Base-by-base conservation (phyloP, 495 filamentous ascomycete genomes). In the Lepidopterella palustris region DNA sequence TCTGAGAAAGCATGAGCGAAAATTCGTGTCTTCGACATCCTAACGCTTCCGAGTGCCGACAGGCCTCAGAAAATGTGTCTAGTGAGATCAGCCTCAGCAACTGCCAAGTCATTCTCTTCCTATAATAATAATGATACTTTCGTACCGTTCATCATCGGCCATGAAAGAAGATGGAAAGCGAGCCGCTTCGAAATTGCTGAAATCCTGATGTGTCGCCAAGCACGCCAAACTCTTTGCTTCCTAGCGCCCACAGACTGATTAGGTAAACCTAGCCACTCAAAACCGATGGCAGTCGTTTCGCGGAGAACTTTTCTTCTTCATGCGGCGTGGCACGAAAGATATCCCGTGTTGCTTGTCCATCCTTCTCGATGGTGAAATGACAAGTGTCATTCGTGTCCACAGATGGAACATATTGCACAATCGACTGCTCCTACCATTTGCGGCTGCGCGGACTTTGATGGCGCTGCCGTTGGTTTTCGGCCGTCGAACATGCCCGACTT, bases 361-460 rank as follows among this genome's bases (percentile, higher is more conserved):
- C 66, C 68, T 58, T 60, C 62, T 74, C 71, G 60, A 61, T 77
- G 78, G 76, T 77, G 76, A 58, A 77, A 54, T 42, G 58, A 62
- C 77, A 82, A 77, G 81, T 79, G 81, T 84, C 81, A 73, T 78
- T 79, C 77, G 77, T 73, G 79, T n/a, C 74, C 80, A 80, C 76
- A 84, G 81, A 84, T 57, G 60, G 66, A 81, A 64, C 76, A 73
- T 78, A 83, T 84, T 83, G 80, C 81, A 82, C 73, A 71, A 62
- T 57, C 60, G 63, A 66, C 60, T 42, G 35, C 53, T 49, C 62
- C 59, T 66, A 62, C 63, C 62, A 59, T 66, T 66, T 66, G 63
- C 51, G 63, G 47, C 24, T 45, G 52, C 59, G 63, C 56, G 51
- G 27, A 25, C 25, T 20, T 49, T 20, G 40, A 53, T 69, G 67